Evolutionary conservation across 1,284 basidiomycete species (phyloP), one percentile per base, ranked within the genome.

Genomic region (Amylostereum areolatum): DNA sequence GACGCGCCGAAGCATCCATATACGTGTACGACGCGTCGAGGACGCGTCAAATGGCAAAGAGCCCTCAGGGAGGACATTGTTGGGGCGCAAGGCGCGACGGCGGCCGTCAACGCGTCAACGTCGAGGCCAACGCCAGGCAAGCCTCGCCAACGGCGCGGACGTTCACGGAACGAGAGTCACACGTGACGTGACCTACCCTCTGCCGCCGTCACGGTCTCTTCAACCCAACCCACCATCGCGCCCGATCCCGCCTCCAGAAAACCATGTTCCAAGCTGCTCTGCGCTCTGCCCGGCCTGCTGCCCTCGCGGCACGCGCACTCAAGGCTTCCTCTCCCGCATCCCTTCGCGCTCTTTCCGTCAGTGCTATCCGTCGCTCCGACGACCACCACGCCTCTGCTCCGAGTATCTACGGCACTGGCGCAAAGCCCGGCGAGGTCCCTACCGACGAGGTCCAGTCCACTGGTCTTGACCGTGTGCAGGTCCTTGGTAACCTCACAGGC

Each of bases 401-500:
- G 50, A 71, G 83, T 55, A 71, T 92, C 57, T 85, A 77, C 59
- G 92, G 92, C 57, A 60, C 76, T 59, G 81, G 92, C 63, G 81
- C 79, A 59, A 85, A 90, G 69, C 50, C 81, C 10, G 92, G 92
- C 57, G 76, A 84, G 61, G 80, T 92, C 54, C 84, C 92, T 52
- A 89, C 87, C 54, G 89, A 92, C 71, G 78, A 88, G 63, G 78
- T 90, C 60, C 96, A 99, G 73, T 82, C 95, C 30, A 99, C 96
- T 58, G 95, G 96, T 84, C 78, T 97, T 53, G 95, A 97, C 72
- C 91, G 96, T 70, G 84, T 95, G 66, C 92, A 99, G 73, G 75
- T 97, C 46, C 72, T 97, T 52, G 92, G 90, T 63, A 85, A 90
- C 59, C 75, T 94, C 63, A 83, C 94, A 71, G 95, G 94, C 51